Base-by-base conservation (phyloP, 179 eudicot genomes). In the Monotropa hypopitys region DNA sequence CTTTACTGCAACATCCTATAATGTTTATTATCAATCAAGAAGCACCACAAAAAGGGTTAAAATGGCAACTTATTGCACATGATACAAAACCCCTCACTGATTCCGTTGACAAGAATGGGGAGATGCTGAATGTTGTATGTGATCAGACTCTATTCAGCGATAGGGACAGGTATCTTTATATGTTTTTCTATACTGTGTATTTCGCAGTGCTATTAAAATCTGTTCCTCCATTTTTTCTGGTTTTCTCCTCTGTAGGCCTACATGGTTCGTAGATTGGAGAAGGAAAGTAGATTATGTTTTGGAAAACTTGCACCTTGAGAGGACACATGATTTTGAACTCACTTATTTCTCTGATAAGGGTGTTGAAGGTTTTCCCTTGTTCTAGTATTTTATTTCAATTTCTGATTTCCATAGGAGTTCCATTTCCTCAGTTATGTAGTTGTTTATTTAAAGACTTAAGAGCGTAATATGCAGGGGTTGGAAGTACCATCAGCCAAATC, bases 1-100 rank as follows among this genome's bases (percentile, higher is more conserved):
- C 88, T 77, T 77, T 84, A 71, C 89, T 96, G 70, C 88, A 91
- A 83, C 94, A 91, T 82, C 98, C 98, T 15, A 84, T 89, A 72
- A 84, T 87, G 83, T 86, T 86, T 80, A 80, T 87, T 71, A 84
- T 93, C 70, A 80, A 85, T 35, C 90, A 85, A 86, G 87, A 78
- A 78, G 73, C 84, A 49, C 83, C 76, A 1, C 86, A 76, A 80
- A 88, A 80, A 33, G 90, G 87, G 74, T 76, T 81, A 50, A 80
- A 79, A 75, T 51, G 78, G 9, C 84, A 72, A 61, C 63, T 82
- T 73, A 35, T 74, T 18, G 75, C 63, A 23, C 72, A 75, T 35
- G 76, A 28, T 66, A 75, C 72, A 51, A 78, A 73, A 61, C 3
- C 77, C 49, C 76, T 79, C 70, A 81, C 82, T 53, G 84, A 86